Percentiles rank a stretch among this genome's conserved stretches.
phyloP scores from a whole-genome alignment of 768 basidiomycete genomes.

The Russula brevipes region DNA sequence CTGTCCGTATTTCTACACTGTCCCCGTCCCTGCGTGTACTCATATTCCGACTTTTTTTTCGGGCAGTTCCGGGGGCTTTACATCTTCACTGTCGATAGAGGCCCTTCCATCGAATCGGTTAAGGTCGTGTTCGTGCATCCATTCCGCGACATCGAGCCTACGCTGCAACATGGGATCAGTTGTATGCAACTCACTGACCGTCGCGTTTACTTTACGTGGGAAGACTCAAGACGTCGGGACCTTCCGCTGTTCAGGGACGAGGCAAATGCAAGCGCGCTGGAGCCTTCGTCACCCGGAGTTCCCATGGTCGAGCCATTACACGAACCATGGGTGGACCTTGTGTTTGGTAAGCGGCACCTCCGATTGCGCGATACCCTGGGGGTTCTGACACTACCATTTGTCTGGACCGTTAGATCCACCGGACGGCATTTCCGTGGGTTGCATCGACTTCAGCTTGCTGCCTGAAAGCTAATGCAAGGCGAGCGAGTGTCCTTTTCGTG shows the following conservation, averaged over 20 bases:
- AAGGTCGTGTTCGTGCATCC: constrained; percentile 10
- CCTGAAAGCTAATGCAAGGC: not conserved
- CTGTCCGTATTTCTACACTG: constrained; percentile 8
- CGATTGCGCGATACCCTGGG: too few relatives aligned
- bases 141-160: not conserved
- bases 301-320: not conserved
- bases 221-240: constrained; percentile 7
- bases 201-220: constrained; percentile 24
- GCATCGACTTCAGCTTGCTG: constrained; percentile 20
- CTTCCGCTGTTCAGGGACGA: constrained; percentile 8
- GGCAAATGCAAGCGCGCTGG: not conserved
- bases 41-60: not conserved
- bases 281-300: not conserved
- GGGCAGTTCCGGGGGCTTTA: constrained; percentile 11
- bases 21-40: not conserved
- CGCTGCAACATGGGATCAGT: not conserved
- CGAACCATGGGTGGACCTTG: not conserved
- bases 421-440: constrained; percentile 1
- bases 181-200: constrained; percentile 25
- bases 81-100: constrained; percentile 11
- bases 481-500: not conserved
- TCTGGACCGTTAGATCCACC: too few relatives aligned
- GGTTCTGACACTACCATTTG: too few relatives aligned
- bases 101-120: not conserved
- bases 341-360: not conserved